Percentiles rank a stretch among this genome's conserved stretches.
Evolutionary conservation across 768 basidiomycete genomes (phyloP).

Genomic region (Amyloporia xantha): DNA sequence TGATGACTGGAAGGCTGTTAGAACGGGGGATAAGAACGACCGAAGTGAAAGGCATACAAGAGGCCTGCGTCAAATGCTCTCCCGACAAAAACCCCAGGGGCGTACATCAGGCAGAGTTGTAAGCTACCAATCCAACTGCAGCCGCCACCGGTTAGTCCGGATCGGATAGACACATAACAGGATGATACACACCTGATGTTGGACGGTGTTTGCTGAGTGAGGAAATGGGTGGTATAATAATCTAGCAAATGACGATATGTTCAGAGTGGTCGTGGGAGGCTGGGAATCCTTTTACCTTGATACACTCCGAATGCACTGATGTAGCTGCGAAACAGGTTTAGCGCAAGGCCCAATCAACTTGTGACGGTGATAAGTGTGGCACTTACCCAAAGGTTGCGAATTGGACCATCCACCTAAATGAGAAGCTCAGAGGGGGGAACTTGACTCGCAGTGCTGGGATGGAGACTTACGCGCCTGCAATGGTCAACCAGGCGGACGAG

Average conservation of each 20-base stretch:
- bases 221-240: slow-evolving; percentile 14
- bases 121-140: slow-evolving; percentile 23
- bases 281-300: slow-evolving; percentile 14
- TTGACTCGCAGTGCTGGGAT: background rate
- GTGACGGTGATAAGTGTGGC: background rate
- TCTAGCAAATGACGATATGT: slow-evolving; percentile 9
- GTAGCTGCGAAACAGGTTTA: slow-evolving; percentile 8
- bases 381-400: slow-evolving; percentile 21
- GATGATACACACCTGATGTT: slow-evolving; percentile 12
- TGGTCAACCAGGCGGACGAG: slow-evolving; percentile 13
- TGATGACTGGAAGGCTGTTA: slow-evolving; percentile 8
- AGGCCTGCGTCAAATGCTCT: slow-evolving; percentile 29
- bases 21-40: slow-evolving; percentile 1
- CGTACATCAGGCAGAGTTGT: slow-evolving; percentile 21
- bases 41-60: slow-evolving; percentile 16
- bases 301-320: slow-evolving; percentile 24
- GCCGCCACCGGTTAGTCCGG: background rate
- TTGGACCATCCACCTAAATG: slow-evolving; percentile 17
- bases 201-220: slow-evolving; percentile 13
- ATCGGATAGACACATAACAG: too few species aligned
- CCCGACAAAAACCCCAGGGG: slow-evolving; percentile 16
- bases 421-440: background rate
- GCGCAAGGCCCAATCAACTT: too few species aligned
- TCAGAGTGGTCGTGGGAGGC: background rate
- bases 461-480: slow-evolving; percentile 18